phyloP scores from a whole-genome alignment of 495 filamentous ascomycete genomes.

The Cryomyces minteri region DNA sequence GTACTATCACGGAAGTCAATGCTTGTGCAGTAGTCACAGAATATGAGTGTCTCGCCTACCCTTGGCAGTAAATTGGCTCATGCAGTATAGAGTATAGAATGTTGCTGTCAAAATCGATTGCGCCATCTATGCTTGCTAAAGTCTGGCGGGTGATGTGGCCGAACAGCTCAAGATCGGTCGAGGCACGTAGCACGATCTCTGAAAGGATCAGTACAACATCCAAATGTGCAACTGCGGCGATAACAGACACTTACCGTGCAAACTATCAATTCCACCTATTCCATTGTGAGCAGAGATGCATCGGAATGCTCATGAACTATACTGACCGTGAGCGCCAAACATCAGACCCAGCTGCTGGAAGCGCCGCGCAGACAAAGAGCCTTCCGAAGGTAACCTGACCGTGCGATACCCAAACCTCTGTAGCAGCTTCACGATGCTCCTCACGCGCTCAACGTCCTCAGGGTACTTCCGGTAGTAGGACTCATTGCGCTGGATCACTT shows the following conservation, averaged over 20 bases:
- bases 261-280: constrained; percentile 14
- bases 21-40: neutral
- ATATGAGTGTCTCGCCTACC: constrained; percentile 14
- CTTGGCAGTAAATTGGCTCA: constrained; percentile 65
- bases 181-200: constrained; percentile 51
- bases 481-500: constrained; percentile 44
- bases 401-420: constrained; percentile 38
- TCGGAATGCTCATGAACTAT: neutral
- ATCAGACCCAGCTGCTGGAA: constrained; percentile 57
- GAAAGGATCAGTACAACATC: neutral
- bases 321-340: constrained; percentile 57
- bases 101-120: constrained; percentile 48
- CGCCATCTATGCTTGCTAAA: constrained; percentile 43
- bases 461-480: constrained; percentile 75
- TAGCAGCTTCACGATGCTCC: constrained; percentile 32
- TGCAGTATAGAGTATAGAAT: constrained; percentile 76
- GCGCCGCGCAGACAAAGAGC: constrained; percentile 45
- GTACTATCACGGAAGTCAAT: neutral
- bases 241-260: constrained; percentile 10
- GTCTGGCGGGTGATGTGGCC: constrained; percentile 54
- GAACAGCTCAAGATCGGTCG: constrained; percentile 51
- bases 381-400: constrained; percentile 43
- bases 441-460: constrained; percentile 57
- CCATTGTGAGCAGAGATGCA: neutral
- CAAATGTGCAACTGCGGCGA: neutral